Percentiles rank a stretch among this genome's conserved stretches.
Conservation (phyloP, 2,329 filamentous ascomycete species). For the Diplodia intermedia region DNA sequence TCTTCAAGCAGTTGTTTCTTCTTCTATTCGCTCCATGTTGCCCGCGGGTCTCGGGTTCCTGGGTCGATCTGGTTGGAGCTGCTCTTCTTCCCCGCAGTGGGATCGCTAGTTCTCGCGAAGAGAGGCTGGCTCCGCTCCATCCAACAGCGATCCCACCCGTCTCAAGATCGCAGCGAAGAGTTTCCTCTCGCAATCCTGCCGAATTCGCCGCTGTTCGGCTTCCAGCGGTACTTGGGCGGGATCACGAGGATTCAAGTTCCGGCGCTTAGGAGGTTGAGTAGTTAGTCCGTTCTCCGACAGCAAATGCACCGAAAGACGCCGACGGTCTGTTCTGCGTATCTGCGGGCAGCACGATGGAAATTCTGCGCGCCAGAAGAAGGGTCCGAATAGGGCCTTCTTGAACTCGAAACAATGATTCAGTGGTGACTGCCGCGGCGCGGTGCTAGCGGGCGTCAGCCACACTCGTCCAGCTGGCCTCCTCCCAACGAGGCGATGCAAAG, state of each 20-base stretch:
- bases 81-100: constrained; percentile 6
- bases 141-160: not conserved
- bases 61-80: constrained; percentile 24
- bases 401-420: not conserved
- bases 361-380: not conserved
- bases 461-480: not conserved
- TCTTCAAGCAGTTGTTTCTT: not conserved
- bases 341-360: not conserved
- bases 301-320: constrained; percentile 27
- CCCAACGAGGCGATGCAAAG: constrained; percentile 10
- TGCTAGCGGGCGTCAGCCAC: constrained; percentile 14
- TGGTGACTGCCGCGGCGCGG: not conserved
- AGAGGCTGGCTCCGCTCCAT: not conserved
- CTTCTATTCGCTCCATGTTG: constrained; percentile 6
- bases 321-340: not conserved
- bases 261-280: not conserved
- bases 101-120: not conserved
- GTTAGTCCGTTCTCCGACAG: not conserved
- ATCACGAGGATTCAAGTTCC: constrained; percentile 3
- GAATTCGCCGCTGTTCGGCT: constrained; percentile 3
- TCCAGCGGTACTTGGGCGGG: not conserved
- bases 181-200: constrained; percentile 4
- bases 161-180: not conserved
- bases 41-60: constrained; percentile 19
- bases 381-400: not conserved